A percentile compares a stretch with the other conserved stretches of the same genome.
Conservation (phyloP, 345 rosid genomes). For the Eucalyptus cloeziana region DNA sequence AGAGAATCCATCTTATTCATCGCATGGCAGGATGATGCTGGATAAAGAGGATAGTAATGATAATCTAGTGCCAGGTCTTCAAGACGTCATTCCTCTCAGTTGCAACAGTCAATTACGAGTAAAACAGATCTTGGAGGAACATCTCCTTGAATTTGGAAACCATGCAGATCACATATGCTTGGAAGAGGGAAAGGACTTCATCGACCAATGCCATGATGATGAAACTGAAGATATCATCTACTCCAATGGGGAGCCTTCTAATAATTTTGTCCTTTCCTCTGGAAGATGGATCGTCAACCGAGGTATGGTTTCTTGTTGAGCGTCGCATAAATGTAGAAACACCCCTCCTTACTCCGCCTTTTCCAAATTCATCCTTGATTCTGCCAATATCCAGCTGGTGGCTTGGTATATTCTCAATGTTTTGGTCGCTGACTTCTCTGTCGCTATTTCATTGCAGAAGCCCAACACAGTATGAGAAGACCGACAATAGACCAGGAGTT, state of each 20-base stretch:
- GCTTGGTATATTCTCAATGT: neutral
- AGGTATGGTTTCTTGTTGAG: constrained; percentile 25
- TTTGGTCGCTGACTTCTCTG: neutral
- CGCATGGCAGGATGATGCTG: neutral
- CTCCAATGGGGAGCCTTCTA: constrained; percentile 17
- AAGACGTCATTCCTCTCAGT: neutral
- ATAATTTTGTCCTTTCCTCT: constrained; percentile 43
- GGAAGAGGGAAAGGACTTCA: constrained; percentile 2
- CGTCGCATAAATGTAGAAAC: neutral
- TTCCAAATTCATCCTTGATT: neutral
- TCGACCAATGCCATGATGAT: constrained; percentile 29
- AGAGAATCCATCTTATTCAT: neutral
- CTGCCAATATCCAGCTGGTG: neutral
- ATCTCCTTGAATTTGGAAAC: constrained; percentile 6
- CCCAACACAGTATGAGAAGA: constrained; percentile 19
- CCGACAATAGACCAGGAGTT: constrained; percentile 94
- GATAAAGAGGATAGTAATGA: neutral
- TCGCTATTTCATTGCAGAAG: constrained; percentile 23
- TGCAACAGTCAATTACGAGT: neutral
- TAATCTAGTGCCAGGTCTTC: neutral
- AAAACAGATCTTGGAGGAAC: constrained; percentile 11
- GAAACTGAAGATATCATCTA: constrained; percentile 27
- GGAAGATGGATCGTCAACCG: constrained; percentile 53
- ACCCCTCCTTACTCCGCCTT: neutral
- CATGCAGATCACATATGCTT: neutral